Percentiles rank a stretch among this genome's conserved stretches.
Evolutionary conservation across 768 basidiomycete species (phyloP).

Genomic region (Mycena vulgaris): DNA sequence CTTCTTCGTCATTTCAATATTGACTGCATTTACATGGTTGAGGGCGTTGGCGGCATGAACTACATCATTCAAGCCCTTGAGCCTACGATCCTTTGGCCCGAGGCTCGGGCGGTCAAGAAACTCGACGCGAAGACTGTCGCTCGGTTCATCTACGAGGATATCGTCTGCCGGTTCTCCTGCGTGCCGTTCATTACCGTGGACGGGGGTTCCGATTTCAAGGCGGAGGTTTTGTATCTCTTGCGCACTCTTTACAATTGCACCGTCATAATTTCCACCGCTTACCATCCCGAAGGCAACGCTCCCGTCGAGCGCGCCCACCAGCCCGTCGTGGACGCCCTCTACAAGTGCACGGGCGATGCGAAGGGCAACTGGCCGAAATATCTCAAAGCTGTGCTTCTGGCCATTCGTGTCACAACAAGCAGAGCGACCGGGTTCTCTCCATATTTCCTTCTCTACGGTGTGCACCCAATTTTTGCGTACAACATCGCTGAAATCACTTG

Average conservation of each 20-base stretch:
- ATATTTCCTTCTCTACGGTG: conserved; percentile 50
- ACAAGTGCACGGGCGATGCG: conserved; percentile 40
- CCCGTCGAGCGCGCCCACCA: conserved; percentile 48
- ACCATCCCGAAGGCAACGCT: conserved; percentile 40
- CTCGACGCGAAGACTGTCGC: conserved; percentile 31
- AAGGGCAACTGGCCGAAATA: conserved; percentile 46
- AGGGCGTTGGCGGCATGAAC: conserved; percentile 36
- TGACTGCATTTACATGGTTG: conserved; percentile 51
- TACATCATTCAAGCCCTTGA: conserved; percentile 48
- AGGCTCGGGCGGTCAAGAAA: conserved; percentile 35
- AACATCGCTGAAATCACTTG: conserved; percentile 48
- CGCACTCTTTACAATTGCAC: conserved; percentile 43
- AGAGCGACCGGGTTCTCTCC: conserved; percentile 50
- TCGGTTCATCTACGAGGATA: no score
- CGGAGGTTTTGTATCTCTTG: conserved; percentile 39
- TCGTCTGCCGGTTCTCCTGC: conserved; percentile 44
- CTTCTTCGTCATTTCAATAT: no score
- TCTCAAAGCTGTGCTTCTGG: conserved; percentile 44
- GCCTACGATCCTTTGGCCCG: conserved; percentile 41
- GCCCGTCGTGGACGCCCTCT: conserved; percentile 40
- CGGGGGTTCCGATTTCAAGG: conserved; percentile 50
- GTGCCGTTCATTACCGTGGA: conserved; percentile 44
- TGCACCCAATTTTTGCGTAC: conserved; percentile 47
- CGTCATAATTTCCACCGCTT: conserved; percentile 47
- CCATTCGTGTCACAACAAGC: conserved; percentile 44